Percentiles rank a stretch among this genome's conserved stretches.
phyloP scores from a whole-genome alignment of 139 green algal genomes.

The Edaphochlamys debaryana region DNA sequence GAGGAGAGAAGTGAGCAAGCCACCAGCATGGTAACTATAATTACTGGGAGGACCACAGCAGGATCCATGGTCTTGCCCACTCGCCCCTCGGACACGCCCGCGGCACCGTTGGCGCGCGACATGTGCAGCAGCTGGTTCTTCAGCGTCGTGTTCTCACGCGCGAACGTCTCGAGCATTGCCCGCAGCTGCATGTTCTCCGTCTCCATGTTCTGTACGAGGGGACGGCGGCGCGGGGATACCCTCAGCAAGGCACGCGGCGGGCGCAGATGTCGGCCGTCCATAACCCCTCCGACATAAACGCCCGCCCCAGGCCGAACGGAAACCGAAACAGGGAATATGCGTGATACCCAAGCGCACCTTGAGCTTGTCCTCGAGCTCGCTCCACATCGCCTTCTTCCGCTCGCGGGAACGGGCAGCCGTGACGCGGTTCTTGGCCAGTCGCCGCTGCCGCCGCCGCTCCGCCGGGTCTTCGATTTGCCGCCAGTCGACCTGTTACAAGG shows the following conservation, averaged over 20 bases:
- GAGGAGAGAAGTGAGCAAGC: slow-evolving; percentile 40
- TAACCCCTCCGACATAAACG: no score
- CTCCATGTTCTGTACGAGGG: slow-evolving; percentile 41
- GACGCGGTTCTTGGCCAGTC: slow-evolving; percentile 74
- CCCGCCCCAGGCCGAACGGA: no score
- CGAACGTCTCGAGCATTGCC: slow-evolving; percentile 50
- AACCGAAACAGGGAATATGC: no score
- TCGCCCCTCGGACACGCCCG: slow-evolving; percentile 7
- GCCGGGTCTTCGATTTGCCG: slow-evolving; percentile 64
- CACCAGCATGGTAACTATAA: slow-evolving; percentile 62
- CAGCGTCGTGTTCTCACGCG: slow-evolving; percentile 54
- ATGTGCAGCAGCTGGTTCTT: slow-evolving; percentile 40
- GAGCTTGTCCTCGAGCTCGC: slow-evolving; percentile 52
- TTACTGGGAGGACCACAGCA: slow-evolving; percentile 52
- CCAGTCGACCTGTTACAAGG: slow-evolving; percentile 59
- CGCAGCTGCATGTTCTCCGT: slow-evolving; percentile 56
- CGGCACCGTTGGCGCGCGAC: neutral
- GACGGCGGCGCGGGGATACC: neutral
- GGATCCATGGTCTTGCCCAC: slow-evolving; percentile 42
- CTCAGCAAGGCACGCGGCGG: no score
- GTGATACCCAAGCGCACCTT: no score
- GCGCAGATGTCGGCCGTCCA: no score
- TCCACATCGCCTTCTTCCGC: slow-evolving; percentile 69
- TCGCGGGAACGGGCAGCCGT: slow-evolving; percentile 71
- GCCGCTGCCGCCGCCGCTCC: slow-evolving; percentile 66